Evolutionary conservation across 495 filamentous ascomycete species (phyloP).

Genomic region (Aspergillus avenaceus): DNA sequence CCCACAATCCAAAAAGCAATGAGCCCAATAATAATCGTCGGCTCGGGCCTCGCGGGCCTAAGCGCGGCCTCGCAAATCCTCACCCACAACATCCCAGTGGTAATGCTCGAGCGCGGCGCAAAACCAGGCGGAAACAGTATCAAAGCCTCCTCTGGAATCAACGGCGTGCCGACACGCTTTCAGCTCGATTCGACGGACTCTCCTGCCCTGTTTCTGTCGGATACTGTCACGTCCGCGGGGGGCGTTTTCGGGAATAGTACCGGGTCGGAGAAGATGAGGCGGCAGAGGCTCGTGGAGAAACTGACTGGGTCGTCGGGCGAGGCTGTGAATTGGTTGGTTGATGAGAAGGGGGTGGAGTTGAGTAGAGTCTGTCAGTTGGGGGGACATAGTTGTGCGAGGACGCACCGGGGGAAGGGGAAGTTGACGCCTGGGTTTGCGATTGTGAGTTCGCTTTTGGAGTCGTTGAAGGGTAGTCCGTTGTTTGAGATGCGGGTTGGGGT

Average conservation of each 20-base stretch:
- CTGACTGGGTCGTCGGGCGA: conserved; percentile 35
- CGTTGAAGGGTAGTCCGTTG: conserved; percentile 32
- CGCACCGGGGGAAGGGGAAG: conserved; percentile 48
- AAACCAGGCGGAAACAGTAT: conserved; percentile 60
- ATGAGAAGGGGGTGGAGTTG: conserved; percentile 50
- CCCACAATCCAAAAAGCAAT: no score
- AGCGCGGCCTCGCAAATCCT: conserved; percentile 39
- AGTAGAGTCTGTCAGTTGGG: conserved; percentile 50
- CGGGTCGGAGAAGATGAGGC: conserved; percentile 4
- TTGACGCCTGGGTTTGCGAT: conserved; percentile 51
- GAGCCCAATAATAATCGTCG: conserved; percentile 14
- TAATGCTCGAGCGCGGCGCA: conserved; percentile 47
- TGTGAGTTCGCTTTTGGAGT: conserved; percentile 43
- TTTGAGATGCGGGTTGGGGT: conserved; percentile 43
- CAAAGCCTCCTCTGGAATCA: conserved; percentile 62
- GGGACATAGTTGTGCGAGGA: conserved; percentile 49
- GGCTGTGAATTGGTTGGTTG: conserved; percentile 48
- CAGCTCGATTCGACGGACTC: conserved; percentile 25
- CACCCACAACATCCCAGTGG: conserved; percentile 37
- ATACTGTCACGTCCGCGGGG: conserved; percentile 48
- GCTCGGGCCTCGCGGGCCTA: conserved; percentile 20
- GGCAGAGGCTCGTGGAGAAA: conserved; percentile 38
- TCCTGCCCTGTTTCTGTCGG: conserved; percentile 44
- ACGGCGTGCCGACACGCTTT: conserved; percentile 51
- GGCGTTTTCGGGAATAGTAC: neutral